Percentiles rank a stretch among this genome's conserved stretches.
These are phyloP conservation scores for Podila minutissima DNA, from an alignment of 192 early-diverging fungal species.

Conservation along the genomic window DNA sequence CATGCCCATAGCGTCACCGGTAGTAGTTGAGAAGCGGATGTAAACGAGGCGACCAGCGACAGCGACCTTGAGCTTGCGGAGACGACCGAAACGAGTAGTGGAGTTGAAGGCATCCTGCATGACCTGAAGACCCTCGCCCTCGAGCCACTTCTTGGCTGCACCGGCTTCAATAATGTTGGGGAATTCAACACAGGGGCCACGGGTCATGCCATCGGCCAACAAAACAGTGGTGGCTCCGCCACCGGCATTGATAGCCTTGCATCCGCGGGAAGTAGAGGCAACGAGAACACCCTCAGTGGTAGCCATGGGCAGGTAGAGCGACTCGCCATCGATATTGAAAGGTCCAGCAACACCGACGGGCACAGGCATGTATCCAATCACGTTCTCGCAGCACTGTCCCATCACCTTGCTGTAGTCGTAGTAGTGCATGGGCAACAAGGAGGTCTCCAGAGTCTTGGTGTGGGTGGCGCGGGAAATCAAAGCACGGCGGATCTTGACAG, in stretches of 20 bases:
- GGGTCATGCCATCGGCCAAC: conserved; percentile 89
- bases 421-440: conserved; percentile 79
- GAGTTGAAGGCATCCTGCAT: conserved; percentile 86
- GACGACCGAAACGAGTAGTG: conserved; percentile 89
- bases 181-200: conserved; percentile 92
- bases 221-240: conserved; percentile 87
- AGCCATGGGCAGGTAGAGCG: conserved; percentile 92
- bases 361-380: conserved; percentile 92
- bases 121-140: conserved; percentile 66
- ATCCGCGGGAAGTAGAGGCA: conserved; percentile 92
- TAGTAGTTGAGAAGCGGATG: conserved; percentile 89
- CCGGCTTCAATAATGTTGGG: conserved; percentile 71
- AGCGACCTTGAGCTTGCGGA: conserved; percentile 83
- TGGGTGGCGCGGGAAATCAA: conserved; percentile 75
- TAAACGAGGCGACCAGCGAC: conserved; percentile 85
- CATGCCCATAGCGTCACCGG: conserved; percentile 99
- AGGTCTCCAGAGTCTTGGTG: conserved; percentile 71
- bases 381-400: conserved; percentile 96
- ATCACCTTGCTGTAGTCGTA: conserved; percentile 92
- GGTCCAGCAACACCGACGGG: conserved; percentile 95
- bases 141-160: conserved; percentile 79
- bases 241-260: conserved; percentile 91
- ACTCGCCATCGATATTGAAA: conserved; percentile 81
- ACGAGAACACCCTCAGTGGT: conserved; percentile 94
- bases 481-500: conserved; percentile 84